Conservation (phyloP, 2,329 filamentous ascomycete genomes). For the Penicillium paneum region DNA sequence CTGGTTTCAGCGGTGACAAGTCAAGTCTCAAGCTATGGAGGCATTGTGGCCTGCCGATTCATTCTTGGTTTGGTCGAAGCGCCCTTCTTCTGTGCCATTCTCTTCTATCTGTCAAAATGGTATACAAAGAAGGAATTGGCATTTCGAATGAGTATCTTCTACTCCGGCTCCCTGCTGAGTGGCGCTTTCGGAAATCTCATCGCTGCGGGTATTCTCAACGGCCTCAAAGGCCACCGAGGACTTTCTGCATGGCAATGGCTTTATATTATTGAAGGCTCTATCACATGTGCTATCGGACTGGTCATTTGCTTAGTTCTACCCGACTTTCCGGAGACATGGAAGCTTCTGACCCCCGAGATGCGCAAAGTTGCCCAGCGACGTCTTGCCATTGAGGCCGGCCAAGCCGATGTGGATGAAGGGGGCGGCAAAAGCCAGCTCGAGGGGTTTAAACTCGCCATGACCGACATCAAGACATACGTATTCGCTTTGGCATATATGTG, state of each 20-base stretch:
- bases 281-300: slow-evolving; percentile 36
- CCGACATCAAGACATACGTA: slow-evolving; percentile 51
- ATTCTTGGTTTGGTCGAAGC: slow-evolving; percentile 49
- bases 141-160: slow-evolving; percentile 52
- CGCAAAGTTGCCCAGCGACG: slow-evolving; percentile 47
- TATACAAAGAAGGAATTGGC: slow-evolving; percentile 54
- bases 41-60: slow-evolving; percentile 46
- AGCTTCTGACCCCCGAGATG: slow-evolving; percentile 43
- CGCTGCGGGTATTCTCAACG: slow-evolving; percentile 50
- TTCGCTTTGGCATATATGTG: slow-evolving; percentile 46
- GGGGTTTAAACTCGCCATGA: slow-evolving; percentile 52
- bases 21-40: slow-evolving; percentile 42
- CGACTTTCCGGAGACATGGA: slow-evolving; percentile 49
- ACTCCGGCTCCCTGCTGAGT: slow-evolving; percentile 50
- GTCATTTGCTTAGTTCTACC: slow-evolving; percentile 37
- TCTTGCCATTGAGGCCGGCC: slow-evolving; percentile 50
- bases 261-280: slow-evolving; percentile 41
- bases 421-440: slow-evolving; percentile 48
- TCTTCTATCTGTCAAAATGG: slow-evolving; percentile 52
- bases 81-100: slow-evolving; percentile 46
- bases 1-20: slow-evolving; percentile 46
- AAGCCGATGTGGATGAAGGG: slow-evolving; percentile 49
- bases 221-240: slow-evolving; percentile 36
- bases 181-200: slow-evolving; percentile 54
- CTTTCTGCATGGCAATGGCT: slow-evolving; percentile 44